Percentiles rank a stretch among this genome's conserved stretches.
Conservation (phyloP, 2,329 filamentous ascomycete species). For the Macrophomina pseudophaseolina region DNA sequence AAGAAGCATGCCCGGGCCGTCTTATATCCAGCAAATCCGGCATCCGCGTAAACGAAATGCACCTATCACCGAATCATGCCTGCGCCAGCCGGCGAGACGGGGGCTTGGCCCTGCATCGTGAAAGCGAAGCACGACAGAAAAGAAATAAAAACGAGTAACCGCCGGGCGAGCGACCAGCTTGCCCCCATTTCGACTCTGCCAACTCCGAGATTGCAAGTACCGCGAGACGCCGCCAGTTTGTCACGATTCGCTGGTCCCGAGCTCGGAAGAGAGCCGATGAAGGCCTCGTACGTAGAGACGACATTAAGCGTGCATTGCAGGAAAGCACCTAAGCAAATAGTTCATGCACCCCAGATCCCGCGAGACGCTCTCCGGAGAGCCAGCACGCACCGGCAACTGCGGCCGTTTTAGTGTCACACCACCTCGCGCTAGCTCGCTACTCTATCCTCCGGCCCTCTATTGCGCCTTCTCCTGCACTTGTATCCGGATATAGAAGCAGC, state of each 20-base stretch:
- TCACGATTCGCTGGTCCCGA: slow-evolving; percentile 1
- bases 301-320: slow-evolving; percentile 23
- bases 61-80: slow-evolving; percentile 5
- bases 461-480: no score
- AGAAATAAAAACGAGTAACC: neutral
- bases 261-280: neutral
- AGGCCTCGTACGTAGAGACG: neutral
- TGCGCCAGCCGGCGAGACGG: slow-evolving; percentile 4
- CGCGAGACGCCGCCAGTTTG: neutral
- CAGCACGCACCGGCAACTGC: slow-evolving; percentile 5
- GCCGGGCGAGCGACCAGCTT: neutral
- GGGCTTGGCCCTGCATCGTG: slow-evolving; percentile 13
- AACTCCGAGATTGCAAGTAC: slow-evolving; percentile 14
- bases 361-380: neutral
- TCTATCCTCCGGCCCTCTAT: neutral
- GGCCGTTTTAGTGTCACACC: slow-evolving; percentile 18
- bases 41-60: slow-evolving; percentile 10
- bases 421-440: slow-evolving; percentile 8
- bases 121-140: neutral
- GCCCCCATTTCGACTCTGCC: neutral
- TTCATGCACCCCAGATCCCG: slow-evolving; percentile 24
- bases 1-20: neutral
- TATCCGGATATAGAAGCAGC: neutral
- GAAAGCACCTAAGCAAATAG: slow-evolving; percentile 19
- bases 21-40: neutral